A percentile compares a stretch with the other conserved stretches of the same genome.
phyloP scores from a whole-genome alignment of 208 protist species.

The Leptomonas pyrrhocoris region DNA sequence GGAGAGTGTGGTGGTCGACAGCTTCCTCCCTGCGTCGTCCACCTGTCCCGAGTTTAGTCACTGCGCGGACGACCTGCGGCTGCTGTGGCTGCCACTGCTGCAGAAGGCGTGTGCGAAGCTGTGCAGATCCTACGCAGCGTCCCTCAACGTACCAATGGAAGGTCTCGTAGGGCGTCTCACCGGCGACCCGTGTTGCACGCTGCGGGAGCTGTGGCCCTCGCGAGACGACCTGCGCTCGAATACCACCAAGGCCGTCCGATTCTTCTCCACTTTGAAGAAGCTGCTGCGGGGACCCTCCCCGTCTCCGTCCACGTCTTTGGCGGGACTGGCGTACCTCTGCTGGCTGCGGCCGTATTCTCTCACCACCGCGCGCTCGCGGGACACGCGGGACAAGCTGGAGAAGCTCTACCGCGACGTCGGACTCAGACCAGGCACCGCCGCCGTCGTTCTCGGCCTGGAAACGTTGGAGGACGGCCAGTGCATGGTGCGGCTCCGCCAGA shows the following conservation, averaged over 20 bases:
- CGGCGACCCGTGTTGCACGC: slow-evolving; percentile 35
- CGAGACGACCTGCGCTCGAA: slow-evolving; percentile 18
- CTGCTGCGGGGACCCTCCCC: slow-evolving; percentile 11
- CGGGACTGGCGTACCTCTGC: slow-evolving; percentile 1
- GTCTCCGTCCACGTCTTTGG: background rate
- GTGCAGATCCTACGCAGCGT: slow-evolving; percentile 61
- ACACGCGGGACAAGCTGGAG: slow-evolving; percentile 32
- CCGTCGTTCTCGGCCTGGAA: slow-evolving; percentile 41
- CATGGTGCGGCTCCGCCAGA: slow-evolving; percentile 37
- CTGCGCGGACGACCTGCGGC: slow-evolving; percentile 33
- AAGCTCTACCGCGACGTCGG: slow-evolving; percentile 45
- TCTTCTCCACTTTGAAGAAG: slow-evolving; percentile 11
- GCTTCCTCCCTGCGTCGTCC: slow-evolving; percentile 43
- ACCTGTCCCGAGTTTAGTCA: slow-evolving; percentile 41
- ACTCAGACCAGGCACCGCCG: slow-evolving; percentile 31
- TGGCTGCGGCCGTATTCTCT: slow-evolving; percentile 40
- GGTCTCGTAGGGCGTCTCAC: slow-evolving; percentile 47
- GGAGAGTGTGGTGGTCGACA: slow-evolving; percentile 47
- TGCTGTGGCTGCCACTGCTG: slow-evolving; percentile 71
- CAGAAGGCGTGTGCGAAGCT: slow-evolving; percentile 88
- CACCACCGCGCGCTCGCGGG: slow-evolving; percentile 38
- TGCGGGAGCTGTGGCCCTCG: slow-evolving; percentile 49
- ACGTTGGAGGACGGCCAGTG: slow-evolving; percentile 18
- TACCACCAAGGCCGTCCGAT: slow-evolving; percentile 17
- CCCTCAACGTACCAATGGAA: slow-evolving; percentile 45